Conservation (phyloP, 495 filamentous ascomycete species). For the Sporormia fimetaria region DNA sequence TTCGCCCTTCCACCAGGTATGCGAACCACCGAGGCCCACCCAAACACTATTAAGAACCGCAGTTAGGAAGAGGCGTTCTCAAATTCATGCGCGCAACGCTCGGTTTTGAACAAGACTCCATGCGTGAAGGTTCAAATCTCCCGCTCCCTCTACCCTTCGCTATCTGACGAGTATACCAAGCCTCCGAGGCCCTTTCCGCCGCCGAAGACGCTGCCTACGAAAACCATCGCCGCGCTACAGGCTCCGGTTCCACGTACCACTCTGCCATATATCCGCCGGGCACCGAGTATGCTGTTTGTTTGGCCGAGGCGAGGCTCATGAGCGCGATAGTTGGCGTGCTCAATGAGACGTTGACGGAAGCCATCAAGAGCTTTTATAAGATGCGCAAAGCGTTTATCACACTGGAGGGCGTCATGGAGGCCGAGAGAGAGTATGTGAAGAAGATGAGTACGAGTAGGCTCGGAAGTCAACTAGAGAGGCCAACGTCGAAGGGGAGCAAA, state of each 20-base stretch:
- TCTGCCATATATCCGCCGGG: slow-evolving; percentile 68
- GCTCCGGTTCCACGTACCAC: slow-evolving; percentile 40
- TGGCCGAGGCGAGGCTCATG: slow-evolving; percentile 80
- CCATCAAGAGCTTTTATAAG: slow-evolving; percentile 84
- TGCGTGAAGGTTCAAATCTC: slow-evolving; percentile 55
- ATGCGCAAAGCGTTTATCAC: slow-evolving; percentile 81
- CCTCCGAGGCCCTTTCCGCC: slow-evolving; percentile 57
- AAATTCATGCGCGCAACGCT: slow-evolving; percentile 77
- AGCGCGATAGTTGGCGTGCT: slow-evolving; percentile 76
- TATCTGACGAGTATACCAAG: slow-evolving; percentile 33
- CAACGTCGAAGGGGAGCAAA: too few species aligned
- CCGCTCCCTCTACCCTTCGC: slow-evolving; percentile 2
- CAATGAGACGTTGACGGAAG: slow-evolving; percentile 88
- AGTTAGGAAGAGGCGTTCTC: slow-evolving; percentile 71
- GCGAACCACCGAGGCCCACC: slow-evolving; percentile 9
- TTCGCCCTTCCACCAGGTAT: slow-evolving; percentile 83
- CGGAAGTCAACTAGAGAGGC: slow-evolving; percentile 21
- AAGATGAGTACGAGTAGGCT: slow-evolving; percentile 25
- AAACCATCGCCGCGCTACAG: slow-evolving; percentile 63
- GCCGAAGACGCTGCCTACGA: slow-evolving; percentile 70
- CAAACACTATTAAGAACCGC: too few species aligned
- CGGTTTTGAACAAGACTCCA: slow-evolving; percentile 89
- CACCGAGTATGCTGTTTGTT: slow-evolving; percentile 68
- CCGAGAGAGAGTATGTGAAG: slow-evolving; percentile 47
- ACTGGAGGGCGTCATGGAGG: slow-evolving; percentile 60